Evolutionary conservation across 176 grass and related monocot genomes (phyloP), one percentile per base, ranked within the genome.

Genomic region (Phragmites australis): DNA sequence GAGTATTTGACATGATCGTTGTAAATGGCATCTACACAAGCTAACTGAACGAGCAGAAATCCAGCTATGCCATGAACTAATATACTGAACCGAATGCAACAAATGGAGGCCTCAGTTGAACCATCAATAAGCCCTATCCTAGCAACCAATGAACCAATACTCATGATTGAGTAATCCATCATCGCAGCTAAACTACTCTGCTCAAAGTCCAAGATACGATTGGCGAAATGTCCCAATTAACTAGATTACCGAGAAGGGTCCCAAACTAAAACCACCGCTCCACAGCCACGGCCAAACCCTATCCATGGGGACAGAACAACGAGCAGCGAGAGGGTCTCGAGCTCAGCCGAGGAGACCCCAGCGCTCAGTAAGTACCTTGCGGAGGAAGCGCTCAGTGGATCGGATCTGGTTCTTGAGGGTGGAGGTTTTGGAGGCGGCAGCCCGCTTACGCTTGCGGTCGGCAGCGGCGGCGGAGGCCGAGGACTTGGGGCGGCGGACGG

Each of bases 321-420:
- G 37, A 69, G 4, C 39, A 41, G 9, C 4, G 23, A 59, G 12
- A 54, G 37, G n/a, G 15, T 47, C 19, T 49, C 42, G 19, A 48
- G 48, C 31, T 58, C 34, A 69, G 21, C 10, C 46, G 22, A 70
- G 19, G 34, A 61, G 43, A 39, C 45, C 21, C 4, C 37, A 4
- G 47, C 12, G 19, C 22, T 16, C 32, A 23, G 60, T 8, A 66
- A 26, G 27, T 93, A 99, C 97, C 97, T 99, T 99, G 71, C 97
- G 97, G 31, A 99, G 97, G 22, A 91, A 87, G 61, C 97, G 89
- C 93, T 91, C 97, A 17, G 84, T 83, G 69, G 97, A 96, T 62
- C 93, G 93, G 75, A 99, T 99, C 84, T 93, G 93, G 56, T 90
- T 99, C 90, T 94, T 98, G 66, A 99, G 85, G 76, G 88, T 85